A percentile compares a stretch with the other conserved stretches of the same genome.
These are phyloP conservation scores for Pythium dissimile DNA, from an alignment of 352 stramenopile genomes.

Conservation along the genomic window DNA sequence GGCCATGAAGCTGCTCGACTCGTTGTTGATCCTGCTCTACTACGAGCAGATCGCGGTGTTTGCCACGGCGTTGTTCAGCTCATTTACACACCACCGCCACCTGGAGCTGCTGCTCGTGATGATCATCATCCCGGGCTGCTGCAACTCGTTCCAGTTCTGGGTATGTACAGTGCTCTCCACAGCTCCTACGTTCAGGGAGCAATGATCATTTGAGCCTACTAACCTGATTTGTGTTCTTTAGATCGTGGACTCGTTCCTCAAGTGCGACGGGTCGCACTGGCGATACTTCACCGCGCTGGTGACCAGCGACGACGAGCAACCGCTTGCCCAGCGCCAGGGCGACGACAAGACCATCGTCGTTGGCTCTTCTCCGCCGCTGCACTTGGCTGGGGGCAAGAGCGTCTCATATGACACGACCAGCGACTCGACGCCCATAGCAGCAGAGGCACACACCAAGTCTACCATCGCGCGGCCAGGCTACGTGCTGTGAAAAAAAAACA, in stretches of 20 bases:
- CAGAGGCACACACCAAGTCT: not conserved
- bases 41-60: conserved; percentile 43
- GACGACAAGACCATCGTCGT: conserved; percentile 10
- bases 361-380: not conserved
- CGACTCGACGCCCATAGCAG: conserved; percentile 10
- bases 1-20: conserved; percentile 51
- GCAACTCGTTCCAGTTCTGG: conserved; percentile 77
- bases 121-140: conserved; percentile 65
- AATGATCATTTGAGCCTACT: no score
- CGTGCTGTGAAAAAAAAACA: conserved; percentile 7
- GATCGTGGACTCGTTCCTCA: conserved; percentile 66
- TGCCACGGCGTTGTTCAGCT: conserved; percentile 44
- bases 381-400: not conserved
- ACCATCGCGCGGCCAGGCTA: not conserved
- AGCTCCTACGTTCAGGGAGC: no score
- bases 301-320: conserved; percentile 33
- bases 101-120: conserved; percentile 75
- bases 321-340: not conserved
- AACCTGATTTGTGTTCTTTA: conserved; percentile 4
- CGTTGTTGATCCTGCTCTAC: conserved; percentile 37
- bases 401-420: conserved; percentile 13
- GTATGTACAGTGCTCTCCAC: conserved; percentile 16
- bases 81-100: conserved; percentile 57
- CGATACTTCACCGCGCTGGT: conserved; percentile 29
- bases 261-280: conserved; percentile 41